phyloP scores from a whole-genome alignment of 306 rosid genomes.

The Quercus bicolor region DNA sequence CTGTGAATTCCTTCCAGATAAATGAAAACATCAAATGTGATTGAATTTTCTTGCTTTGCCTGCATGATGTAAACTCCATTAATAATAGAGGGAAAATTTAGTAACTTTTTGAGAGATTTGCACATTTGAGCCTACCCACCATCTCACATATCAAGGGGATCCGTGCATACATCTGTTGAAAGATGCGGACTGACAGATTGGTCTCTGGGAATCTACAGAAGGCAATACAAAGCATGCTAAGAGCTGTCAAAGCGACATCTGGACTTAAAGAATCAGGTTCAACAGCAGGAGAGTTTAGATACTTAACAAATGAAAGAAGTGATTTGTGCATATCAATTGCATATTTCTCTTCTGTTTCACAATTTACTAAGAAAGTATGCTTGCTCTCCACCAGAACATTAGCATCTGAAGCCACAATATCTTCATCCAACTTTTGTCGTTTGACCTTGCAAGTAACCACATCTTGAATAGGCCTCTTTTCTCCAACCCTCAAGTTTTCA shows the following conservation, averaged over 20 bases:
- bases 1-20: slow-evolving; percentile 88
- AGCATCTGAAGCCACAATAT: slow-evolving; percentile 37
- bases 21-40: slow-evolving; percentile 47
- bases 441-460: slow-evolving; percentile 42
- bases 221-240: slow-evolving; percentile 79
- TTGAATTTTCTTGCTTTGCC: slow-evolving; percentile 58
- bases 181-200: slow-evolving; percentile 46
- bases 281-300: slow-evolving; percentile 42
- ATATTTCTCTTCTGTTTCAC: slow-evolving; percentile 52
- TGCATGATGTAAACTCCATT: slow-evolving; percentile 33
- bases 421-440: slow-evolving; percentile 56
- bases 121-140: slow-evolving; percentile 48
- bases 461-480: slow-evolving; percentile 67
- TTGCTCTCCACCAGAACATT: slow-evolving; percentile 42
- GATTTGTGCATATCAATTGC: slow-evolving; percentile 54
- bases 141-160: slow-evolving; percentile 76
- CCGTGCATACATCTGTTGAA: slow-evolving; percentile 78
- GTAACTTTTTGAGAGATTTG: slow-evolving; percentile 12
- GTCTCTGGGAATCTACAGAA: slow-evolving; percentile 70
- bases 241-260: slow-evolving; percentile 58
- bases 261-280: slow-evolving; percentile 49
- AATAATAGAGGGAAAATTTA: slow-evolving; percentile 16
- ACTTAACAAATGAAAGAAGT: slow-evolving; percentile 52
- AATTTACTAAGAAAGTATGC: slow-evolving; percentile 33
- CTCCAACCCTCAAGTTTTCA: slow-evolving; percentile 45